phyloP scores from a whole-genome alignment of 108 stramenopile species.

The Aurantiochytrium sp. region DNA sequence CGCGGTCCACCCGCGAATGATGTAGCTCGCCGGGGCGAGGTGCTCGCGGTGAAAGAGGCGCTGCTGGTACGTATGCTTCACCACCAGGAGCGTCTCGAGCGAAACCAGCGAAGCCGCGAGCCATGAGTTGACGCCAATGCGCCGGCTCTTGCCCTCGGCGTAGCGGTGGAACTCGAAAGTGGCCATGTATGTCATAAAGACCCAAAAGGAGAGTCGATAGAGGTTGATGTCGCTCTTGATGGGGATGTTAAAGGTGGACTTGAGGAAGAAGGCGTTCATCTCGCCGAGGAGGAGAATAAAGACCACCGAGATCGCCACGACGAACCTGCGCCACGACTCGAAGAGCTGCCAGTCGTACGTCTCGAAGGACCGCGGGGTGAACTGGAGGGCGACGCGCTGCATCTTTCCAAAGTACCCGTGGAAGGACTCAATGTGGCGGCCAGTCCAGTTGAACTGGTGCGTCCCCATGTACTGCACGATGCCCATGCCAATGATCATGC shows the following conservation, averaged over 20 bases:
- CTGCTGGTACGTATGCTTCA: neutral
- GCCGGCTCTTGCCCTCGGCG: conserved; percentile 10
- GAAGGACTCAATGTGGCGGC: neutral
- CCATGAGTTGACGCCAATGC: conserved; percentile 4
- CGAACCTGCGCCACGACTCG: neutral
- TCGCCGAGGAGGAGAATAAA: neutral
- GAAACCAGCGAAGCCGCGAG: neutral
- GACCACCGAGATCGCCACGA: neutral
- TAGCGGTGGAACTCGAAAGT: conserved; percentile 3
- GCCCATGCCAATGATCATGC: conserved; percentile 4
- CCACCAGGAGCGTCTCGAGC: conserved; percentile 2
- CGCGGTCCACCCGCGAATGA: neutral
- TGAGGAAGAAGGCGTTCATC: conserved; percentile 32
- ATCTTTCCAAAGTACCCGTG: neutral
- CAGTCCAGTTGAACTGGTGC: conserved; percentile 12
- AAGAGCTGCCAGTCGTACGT: conserved; percentile 26
- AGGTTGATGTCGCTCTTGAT: conserved; percentile 28
- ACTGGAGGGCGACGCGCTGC: conserved; percentile 7
- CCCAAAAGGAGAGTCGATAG: conserved; percentile 27
- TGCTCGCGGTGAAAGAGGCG: neutral
- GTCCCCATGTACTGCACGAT: conserved; percentile 3
- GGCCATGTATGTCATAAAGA: conserved; percentile 30
- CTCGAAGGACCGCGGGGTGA: neutral
- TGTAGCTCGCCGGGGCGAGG: neutral
- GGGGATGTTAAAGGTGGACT: conserved; percentile 15